Conservation (phyloP, 352 stramenopile species). For the Phytophthora rubi region DNA sequence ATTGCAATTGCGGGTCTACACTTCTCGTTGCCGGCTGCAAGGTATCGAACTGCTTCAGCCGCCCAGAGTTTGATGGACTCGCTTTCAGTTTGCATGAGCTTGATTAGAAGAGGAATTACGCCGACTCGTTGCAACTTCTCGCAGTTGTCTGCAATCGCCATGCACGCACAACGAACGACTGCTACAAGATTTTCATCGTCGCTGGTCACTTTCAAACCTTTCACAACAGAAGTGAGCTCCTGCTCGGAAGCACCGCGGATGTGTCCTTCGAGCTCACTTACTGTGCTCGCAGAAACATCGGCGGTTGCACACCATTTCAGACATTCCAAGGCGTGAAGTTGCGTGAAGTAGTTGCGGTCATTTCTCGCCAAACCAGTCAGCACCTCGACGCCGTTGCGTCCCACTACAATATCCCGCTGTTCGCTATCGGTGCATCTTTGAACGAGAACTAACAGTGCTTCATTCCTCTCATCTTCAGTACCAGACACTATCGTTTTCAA, state of each 20-base stretch:
- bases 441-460: not conserved
- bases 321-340: not conserved
- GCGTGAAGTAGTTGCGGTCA: not conserved
- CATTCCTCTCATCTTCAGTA: not conserved
- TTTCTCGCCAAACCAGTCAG: not conserved
- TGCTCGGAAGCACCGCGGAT: not conserved
- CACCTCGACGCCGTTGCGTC: not conserved
- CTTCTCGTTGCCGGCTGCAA: not conserved
- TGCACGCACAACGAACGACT: not conserved
- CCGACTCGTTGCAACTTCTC: not conserved
- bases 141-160: not conserved
- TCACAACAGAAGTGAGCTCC: not conserved
- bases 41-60: not conserved
- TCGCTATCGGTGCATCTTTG: not conserved
- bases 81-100: not conserved
- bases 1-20: not conserved
- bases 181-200: not conserved
- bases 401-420: not conserved
- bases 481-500: not conserved
- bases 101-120: not conserved
- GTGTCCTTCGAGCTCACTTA: not conserved
- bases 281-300: not conserved
- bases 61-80: not conserved
- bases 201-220: not conserved
- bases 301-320: not conserved